A percentile compares a stretch with the other conserved stretches of the same genome.
phyloP scores from a whole-genome alignment of 441 rosid genomes.

The Adansonia gregorii region DNA sequence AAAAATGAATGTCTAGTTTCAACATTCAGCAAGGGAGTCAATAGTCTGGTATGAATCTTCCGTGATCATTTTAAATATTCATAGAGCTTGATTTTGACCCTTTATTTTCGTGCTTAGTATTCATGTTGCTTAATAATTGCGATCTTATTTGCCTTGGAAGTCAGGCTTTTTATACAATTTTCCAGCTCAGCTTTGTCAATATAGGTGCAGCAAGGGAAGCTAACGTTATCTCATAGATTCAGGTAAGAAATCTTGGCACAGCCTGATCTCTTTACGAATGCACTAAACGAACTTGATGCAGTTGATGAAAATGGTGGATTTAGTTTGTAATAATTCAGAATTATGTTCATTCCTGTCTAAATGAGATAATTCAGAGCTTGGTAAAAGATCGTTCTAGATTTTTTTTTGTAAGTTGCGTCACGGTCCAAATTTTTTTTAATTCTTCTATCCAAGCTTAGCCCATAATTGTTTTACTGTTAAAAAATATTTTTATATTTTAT shows the following conservation, averaged over 20 bases:
- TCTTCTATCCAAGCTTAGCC: too few species aligned
- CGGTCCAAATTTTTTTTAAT: not conserved
- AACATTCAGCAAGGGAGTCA: not conserved
- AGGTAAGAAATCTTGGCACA: constrained; percentile 77
- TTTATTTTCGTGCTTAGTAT: not conserved
- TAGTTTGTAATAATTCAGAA: not conserved
- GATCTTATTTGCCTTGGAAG: not conserved
- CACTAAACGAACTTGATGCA: constrained; percentile 71
- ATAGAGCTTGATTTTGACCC: not conserved
- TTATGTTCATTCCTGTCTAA: not conserved
- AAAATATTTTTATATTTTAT: too few species aligned
- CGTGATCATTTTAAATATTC: not conserved
- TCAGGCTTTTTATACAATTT: not conserved
- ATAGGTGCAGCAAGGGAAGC: constrained; percentile 86
- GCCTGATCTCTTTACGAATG: constrained; percentile 64
- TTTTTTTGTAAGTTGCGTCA: constrained; percentile 37
- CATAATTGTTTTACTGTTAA: too few species aligned
- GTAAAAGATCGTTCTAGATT: constrained; percentile 44
- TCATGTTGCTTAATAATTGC: not conserved
- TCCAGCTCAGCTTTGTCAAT: constrained; percentile 13
- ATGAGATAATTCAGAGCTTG: constrained; percentile 56
- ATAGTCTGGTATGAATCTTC: not conserved
- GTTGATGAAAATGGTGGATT: constrained; percentile 52
- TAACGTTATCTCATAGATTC: constrained; percentile 70
- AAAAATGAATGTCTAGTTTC: not conserved